These are phyloP conservation scores for Pulveroboletus ridleyi DNA, from an alignment of 1,284 basidiomycete species.

Conservation along the genomic window DNA sequence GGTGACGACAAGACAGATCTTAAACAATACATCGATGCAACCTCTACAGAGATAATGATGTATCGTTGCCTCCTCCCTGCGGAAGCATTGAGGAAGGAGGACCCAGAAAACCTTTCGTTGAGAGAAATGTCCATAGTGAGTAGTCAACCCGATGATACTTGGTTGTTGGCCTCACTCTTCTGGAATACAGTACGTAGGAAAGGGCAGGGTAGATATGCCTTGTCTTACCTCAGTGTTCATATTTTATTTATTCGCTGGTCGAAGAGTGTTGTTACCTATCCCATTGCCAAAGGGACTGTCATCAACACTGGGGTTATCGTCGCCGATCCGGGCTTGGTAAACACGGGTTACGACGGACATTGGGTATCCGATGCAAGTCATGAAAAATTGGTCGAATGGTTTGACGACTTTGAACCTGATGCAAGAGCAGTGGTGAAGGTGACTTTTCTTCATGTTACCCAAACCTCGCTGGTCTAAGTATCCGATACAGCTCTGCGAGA, in stretches of 20 bases:
- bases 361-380: constrained; percentile 41
- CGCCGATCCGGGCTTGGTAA: constrained; percentile 41
- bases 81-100: constrained; percentile 17
- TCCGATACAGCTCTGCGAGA: constrained; percentile 26
- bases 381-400: constrained; percentile 38
- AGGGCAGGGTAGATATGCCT: constrained; percentile 18
- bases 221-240: neutral
- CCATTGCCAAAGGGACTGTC: constrained; percentile 45
- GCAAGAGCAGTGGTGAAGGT: constrained; percentile 48
- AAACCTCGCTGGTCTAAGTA: no score
- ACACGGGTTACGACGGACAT: constrained; percentile 41
- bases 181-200: constrained; percentile 22
- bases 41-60: constrained; percentile 26
- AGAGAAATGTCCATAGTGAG: constrained; percentile 18
- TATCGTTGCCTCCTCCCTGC: constrained; percentile 29
- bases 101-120: constrained; percentile 16
- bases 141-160: neutral
- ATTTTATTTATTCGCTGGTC: neutral
- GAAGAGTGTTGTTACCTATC: constrained; percentile 51
- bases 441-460: neutral
- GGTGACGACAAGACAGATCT: constrained; percentile 6
- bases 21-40: constrained; percentile 24
- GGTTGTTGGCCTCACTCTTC: neutral
- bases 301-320: constrained; percentile 51
- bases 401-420: constrained; percentile 49